Evolutionary conservation across 352 stramenopile species (phyloP).

Genomic region (Globisporangium megalacanthum): DNA sequence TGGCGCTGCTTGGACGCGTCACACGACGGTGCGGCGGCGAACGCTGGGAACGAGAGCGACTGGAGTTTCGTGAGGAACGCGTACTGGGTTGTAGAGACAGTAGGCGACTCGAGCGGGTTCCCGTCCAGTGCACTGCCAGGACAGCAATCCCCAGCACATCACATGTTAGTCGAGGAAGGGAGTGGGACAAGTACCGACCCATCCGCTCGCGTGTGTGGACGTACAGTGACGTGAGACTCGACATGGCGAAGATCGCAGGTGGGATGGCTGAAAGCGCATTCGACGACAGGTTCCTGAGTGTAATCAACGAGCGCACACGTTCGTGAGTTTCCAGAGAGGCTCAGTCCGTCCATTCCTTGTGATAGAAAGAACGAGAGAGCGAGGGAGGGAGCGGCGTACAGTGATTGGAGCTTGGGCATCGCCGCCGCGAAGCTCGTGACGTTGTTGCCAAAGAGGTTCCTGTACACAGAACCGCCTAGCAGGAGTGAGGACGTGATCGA

Average conservation of each 20-base stretch:
- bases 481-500: neutral
- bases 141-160: too few species aligned
- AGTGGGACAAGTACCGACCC: too few species aligned
- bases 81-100: constrained; percentile 5
- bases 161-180: too few species aligned
- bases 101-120: neutral
- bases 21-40: constrained; percentile 20
- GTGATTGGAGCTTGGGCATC: neutral
- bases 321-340: neutral
- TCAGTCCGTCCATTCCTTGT: too few species aligned
- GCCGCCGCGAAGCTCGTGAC: neutral
- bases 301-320: neutral
- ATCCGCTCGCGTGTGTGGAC: constrained; percentile 11
- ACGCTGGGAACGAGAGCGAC: constrained; percentile 14
- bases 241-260: constrained; percentile 13
- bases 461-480: neutral
- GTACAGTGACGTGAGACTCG: too few species aligned
- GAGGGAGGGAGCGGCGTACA: too few species aligned
- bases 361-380: neutral
- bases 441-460: neutral
- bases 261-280: constrained; percentile 54
- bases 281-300: constrained; percentile 34
- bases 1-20: constrained; percentile 18
- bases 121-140: neutral
- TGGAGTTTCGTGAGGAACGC: constrained; percentile 20